Evolutionary conservation across 1,139 yeast genomes (phyloP).

Genomic region (Scheffersomyces cryptocercus): DNA sequence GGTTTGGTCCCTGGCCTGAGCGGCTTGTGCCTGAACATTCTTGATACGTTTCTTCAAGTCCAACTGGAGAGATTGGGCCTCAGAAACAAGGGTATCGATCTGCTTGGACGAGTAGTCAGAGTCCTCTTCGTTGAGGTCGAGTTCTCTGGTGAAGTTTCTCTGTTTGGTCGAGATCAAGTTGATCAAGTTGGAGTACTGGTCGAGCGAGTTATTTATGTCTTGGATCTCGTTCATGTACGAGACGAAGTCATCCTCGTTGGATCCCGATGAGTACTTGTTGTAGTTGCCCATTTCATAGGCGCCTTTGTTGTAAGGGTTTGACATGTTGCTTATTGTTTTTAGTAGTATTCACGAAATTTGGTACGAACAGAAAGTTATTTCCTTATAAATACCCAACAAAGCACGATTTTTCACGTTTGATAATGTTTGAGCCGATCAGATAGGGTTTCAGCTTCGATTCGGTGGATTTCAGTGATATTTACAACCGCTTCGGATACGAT

Average conservation of each 20-base stretch:
- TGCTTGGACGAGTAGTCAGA: conserved; percentile 72
- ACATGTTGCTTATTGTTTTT: conserved; percentile 13
- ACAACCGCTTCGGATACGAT: no score
- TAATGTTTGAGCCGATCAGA: no score
- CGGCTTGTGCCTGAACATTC: conserved; percentile 63
- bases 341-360: no score
- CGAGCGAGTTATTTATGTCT: conserved; percentile 76
- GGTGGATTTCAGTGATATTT: no score
- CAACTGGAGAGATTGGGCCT: conserved; percentile 77
- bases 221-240: conserved; percentile 82
- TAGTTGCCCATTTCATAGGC: conserved; percentile 38
- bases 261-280: conserved; percentile 25
- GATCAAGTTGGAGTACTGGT: conserved; percentile 75
- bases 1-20: conserved; percentile 70
- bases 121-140: conserved; percentile 71
- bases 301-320: conserved; percentile 24
- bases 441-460: no score
- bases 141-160: conserved; percentile 78
- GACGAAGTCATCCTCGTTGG: conserved; percentile 60
- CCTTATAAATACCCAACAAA: no score
- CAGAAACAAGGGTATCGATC: conserved; percentile 74
- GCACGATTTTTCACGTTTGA: no score
- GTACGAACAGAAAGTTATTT: no score
- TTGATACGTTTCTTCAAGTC: conserved; percentile 76
- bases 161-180: conserved; percentile 81